These are phyloP conservation scores for Sugiyamaella americana DNA, from an alignment of 805 yeast genomes.

Conservation along the genomic window DNA sequence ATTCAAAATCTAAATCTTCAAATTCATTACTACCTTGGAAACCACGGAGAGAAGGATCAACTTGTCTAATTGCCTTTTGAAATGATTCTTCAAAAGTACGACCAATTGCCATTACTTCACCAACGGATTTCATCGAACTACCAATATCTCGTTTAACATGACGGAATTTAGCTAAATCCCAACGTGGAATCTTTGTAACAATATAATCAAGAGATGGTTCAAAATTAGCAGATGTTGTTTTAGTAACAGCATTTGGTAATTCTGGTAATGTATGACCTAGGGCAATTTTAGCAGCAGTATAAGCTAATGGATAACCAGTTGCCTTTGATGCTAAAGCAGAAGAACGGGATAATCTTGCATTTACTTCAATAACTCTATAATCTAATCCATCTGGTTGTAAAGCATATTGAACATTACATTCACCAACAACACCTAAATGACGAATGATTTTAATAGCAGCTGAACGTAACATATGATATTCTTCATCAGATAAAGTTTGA, in stretches of 20 bases:
- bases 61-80: conserved; percentile 95
- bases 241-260: conserved; percentile 92
- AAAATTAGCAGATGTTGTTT: conserved; percentile 91
- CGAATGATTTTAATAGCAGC: conserved; percentile 97
- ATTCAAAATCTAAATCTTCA: conserved; percentile 67
- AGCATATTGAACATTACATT: conserved; percentile 96
- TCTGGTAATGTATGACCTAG: conserved; percentile 92
- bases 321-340: conserved; percentile 98
- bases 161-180: conserved; percentile 95
- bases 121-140: conserved; percentile 96
- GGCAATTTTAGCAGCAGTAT: conserved; percentile 97
- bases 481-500: conserved; percentile 94
- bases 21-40: conserved; percentile 72
- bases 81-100: conserved; percentile 95
- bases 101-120: conserved; percentile 99
- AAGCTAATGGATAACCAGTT: conserved; percentile 97
- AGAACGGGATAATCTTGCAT: conserved; percentile 94
- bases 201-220: conserved; percentile 96
- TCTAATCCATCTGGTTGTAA: conserved; percentile 93
- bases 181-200: conserved; percentile 96
- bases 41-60: conserved; percentile 85
- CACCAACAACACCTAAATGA: conserved; percentile 98
- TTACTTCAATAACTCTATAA: conserved; percentile 94
- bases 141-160: conserved; percentile 92
- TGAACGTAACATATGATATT: conserved; percentile 94